Base-by-base conservation (phyloP, 2,329 filamentous ascomycete genomes). In the Fusarium devonianum region DNA sequence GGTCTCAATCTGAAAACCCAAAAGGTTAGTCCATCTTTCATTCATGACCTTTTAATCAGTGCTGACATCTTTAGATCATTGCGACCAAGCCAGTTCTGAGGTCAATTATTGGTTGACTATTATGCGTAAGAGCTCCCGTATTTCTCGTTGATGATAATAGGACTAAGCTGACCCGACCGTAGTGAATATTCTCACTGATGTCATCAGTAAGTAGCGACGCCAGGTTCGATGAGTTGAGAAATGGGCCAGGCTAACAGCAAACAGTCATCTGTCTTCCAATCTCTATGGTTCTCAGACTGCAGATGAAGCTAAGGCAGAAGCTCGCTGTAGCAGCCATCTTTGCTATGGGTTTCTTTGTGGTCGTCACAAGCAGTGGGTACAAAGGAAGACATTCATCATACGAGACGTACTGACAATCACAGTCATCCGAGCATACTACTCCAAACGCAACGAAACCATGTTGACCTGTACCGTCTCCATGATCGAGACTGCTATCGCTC, bases 401-500 rank as follows among this genome's bases (percentile, higher is more conserved):
- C 11, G 5, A 9, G 2, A 2, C 6, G 0, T 2, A 5, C 59
- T 62, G 12, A 62, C 22, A 2, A 1, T 18, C 1, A 0, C 13
- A 69, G 66, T 71, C 2, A 65, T 72, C 16, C 68, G 70, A 49
- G 70, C 70, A 4, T 69, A 70, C 17, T 72, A 66, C 19, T 70
- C 68, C 0, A 66, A 67, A 41, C 57, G 56, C 4, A 67, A 68
- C 40, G 66, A 71, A 43, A 71, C 68, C 1, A 72, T 72, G 69
- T 38, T 72, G 25, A 71, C 70, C 2, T 72, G 69, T 49, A 72
- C 70, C 1, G 69, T 72, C 13, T 71, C 68, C 4, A 72, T 72
- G 69, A 59, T 71, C n/a, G 70, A 72, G 40, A 70, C 69, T 0
- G 59, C 71, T 4, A 68, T 75, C 7, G 70, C 73, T 2, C 73